phyloP scores from a whole-genome alignment of 306 rosid species.

The Sesbania bispinosa region DNA sequence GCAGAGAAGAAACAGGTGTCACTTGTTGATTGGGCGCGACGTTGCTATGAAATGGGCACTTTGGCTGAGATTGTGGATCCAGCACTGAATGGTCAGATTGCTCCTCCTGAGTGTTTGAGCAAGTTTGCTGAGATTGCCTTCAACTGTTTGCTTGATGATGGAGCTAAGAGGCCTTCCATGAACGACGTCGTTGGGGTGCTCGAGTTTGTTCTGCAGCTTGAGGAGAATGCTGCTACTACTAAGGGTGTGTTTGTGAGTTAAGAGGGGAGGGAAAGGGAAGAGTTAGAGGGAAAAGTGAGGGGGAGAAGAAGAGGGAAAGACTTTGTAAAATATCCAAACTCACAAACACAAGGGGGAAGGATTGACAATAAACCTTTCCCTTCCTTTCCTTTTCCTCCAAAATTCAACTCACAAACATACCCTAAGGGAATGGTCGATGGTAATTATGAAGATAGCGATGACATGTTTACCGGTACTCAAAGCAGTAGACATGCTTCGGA shows the following conservation, averaged over 20 bases:
- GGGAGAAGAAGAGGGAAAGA: too few species aligned
- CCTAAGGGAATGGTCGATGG: too few species aligned
- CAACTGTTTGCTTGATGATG: constrained; percentile 29
- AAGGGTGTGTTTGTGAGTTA: too few species aligned
- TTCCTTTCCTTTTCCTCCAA: too few species aligned
- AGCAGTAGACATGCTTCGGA: not conserved
- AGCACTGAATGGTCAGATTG: not conserved
- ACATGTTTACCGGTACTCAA: not conserved
- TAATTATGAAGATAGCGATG: not conserved
- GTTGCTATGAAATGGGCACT: not conserved
- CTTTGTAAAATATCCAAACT: too few species aligned
- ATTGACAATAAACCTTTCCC: too few species aligned
- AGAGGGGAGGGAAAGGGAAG: too few species aligned
- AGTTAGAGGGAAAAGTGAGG: too few species aligned
- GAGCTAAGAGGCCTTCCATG: constrained; percentile 22
- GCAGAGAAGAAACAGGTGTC: constrained; percentile 4
- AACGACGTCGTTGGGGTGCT: constrained; percentile 3
- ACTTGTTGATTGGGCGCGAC: constrained; percentile 12
- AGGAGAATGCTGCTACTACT: not conserved
- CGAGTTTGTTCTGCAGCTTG: constrained; percentile 11
- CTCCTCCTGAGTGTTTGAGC: not conserved
- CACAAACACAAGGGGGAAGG: too few species aligned
- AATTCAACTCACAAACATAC: too few species aligned
- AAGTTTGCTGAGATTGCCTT: not conserved
- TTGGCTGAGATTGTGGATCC: not conserved